These are phyloP conservation scores for Toxicodendron radicans DNA, from an alignment of 345 rosid species.

Conservation along the genomic window DNA sequence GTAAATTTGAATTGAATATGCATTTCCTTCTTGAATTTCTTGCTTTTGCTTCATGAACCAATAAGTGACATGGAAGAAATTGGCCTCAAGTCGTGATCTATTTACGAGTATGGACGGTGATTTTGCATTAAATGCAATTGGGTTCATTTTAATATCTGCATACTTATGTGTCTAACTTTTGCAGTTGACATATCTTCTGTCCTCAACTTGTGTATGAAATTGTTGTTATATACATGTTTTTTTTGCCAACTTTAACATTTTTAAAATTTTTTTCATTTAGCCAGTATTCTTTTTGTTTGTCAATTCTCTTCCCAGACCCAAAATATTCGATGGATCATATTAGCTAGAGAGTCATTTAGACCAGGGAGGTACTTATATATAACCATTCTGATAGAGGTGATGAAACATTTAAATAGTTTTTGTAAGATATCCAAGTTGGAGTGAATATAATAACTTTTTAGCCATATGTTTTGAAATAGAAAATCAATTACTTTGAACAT, in stretches of 20 bases:
- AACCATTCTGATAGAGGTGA: too few species aligned
- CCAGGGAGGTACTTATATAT: not conserved
- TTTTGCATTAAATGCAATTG: not conserved
- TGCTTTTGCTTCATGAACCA: not conserved
- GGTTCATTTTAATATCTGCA: not conserved
- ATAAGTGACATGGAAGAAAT: not conserved
- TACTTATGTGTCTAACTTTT: not conserved
- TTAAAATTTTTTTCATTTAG: not conserved
- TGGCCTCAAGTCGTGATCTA: not conserved
- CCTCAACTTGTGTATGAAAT: not conserved
- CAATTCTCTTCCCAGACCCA: too few species aligned
- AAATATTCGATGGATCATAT: not conserved
- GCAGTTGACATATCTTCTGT: not conserved
- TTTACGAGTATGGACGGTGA: not conserved
- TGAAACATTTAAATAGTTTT: too few species aligned
- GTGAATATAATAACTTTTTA: too few species aligned
- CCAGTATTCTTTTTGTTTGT: too few species aligned
- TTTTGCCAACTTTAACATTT: not conserved
- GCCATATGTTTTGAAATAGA: too few species aligned
- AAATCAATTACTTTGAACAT: too few species aligned
- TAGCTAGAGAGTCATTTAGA: not conserved
- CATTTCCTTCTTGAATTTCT: not conserved
- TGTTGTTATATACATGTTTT: too few species aligned
- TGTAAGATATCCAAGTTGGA: too few species aligned
- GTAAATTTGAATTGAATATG: not conserved